Base-by-base conservation (phyloP, 176 grass and related monocot genomes). In the Canna indica region DNA sequence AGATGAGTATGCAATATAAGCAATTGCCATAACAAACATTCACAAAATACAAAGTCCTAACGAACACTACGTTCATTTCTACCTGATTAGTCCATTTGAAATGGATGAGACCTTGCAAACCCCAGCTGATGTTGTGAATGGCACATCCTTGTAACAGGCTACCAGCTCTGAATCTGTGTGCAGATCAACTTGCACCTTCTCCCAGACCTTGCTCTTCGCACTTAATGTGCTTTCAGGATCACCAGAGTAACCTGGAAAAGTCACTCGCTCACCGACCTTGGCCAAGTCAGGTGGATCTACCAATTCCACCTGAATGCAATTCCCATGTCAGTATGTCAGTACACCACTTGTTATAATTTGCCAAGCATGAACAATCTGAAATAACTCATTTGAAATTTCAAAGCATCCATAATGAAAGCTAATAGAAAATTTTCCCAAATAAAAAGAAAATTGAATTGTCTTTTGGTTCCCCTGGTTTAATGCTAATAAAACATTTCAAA, bases 131-230 rank as follows among this genome's bases (percentile, higher is more conserved):
- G 88, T 92, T 45, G 72, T 92, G 65, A 97, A 92, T 0, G 82
- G 89, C 38, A 71, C 85, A 71, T 80, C 83, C 63, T 84, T 91
- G 82, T 86, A 96, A 69, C 80, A 86, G 44, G 88, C 88, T 57
- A 90, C 86, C 11, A 90, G 68, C 36, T 87, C 77, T 8, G 71
- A 81, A 70, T 90, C 81, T 36, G 81, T 87, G 64, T 83, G 94
- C 46, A 99, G 48, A 20, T 90, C 82, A 9, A 72, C 82, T 4
- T 88, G 80, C 10, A 99, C 6, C 77, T 88, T 97, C 77, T 97
- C 94, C 86, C 94, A 97, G 9, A 82, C 71, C 84, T 97, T 88
- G 72, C 86, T 86, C 60, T 96, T 96, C 8, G 86, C 88, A 52
- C 84, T 91, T 22, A 90, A 73, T 59, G 85, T 83, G 46, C 68